Evolutionary conservation across 441 rosid genomes (phyloP), one percentile per base, ranked within the genome.

Genomic region (Dalechampia spathulata): DNA sequence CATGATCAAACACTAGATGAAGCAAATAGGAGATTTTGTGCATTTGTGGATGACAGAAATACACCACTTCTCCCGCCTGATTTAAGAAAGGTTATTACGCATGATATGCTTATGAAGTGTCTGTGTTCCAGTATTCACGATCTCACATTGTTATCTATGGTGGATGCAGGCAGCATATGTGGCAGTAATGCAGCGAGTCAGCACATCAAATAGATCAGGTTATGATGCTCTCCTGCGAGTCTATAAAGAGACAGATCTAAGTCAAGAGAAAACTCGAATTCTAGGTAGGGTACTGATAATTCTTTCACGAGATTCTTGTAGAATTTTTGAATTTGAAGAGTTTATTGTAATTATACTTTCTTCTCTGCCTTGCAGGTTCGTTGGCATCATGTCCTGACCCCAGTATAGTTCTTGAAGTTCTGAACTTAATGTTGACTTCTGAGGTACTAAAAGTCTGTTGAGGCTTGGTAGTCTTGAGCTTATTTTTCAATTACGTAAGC

Each of bases 251-350:
- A 87, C 93, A 23, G 93, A 93, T 70, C 77, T 83, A 47, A 85
- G 97, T 82, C 89, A 90, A 66, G 96, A 90, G 82, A 93, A 90
- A 80, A 83, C 83, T 20, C 85, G 99, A 69, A 77, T 93, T 67
- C 72, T 93, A 56, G 73, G 99, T 93, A 81, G 54, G 73, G 99
- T 93, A 81, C 32, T 38, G 40, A 67, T 36, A 32, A 38, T 49
- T 36, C 46, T 44, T 51, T 44, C 23, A 8, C 19, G 1, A 43
- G 14, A 63, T 11, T 52, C 3, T 16, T 62, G 48, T 53, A 16
- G 21, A 28, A 38, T 26, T 26, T 62, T 26, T 39, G 44, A 55
- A 26, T 53, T 30, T 21, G 14, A 27, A 16, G 9, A 52, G 41
- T 65, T 17, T 43, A 14, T 60, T 53, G 40, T 48, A 60, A 36